Conservation (phyloP, 768 basidiomycete genomes). For the Suillus clintonianus region DNA sequence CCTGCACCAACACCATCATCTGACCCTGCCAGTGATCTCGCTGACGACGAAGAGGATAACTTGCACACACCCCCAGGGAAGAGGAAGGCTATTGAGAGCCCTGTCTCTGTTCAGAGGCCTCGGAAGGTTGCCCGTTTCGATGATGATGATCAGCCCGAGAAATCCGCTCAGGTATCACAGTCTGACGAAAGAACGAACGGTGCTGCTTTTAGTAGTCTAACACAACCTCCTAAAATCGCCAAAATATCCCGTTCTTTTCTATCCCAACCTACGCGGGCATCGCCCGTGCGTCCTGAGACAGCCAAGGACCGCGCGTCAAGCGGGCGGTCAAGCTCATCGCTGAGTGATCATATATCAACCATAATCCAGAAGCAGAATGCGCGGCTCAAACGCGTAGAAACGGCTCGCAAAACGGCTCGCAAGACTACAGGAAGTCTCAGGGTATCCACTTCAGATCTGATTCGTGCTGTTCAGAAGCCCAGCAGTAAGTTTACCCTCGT, state of each 20-base stretch:
- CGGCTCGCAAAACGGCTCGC: slow-evolving; percentile 6
- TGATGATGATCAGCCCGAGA: neutral
- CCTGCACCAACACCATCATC: slow-evolving; percentile 16
- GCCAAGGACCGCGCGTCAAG: neutral
- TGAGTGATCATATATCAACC: neutral
- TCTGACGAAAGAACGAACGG: neutral
- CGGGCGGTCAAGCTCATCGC: neutral
- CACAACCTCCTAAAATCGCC: slow-evolving; percentile 10
- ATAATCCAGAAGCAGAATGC: slow-evolving; percentile 2
- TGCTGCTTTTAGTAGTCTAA: slow-evolving; percentile 7
- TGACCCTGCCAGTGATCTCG: slow-evolving; percentile 20
- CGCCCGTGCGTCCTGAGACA: neutral
- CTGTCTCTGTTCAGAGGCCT: slow-evolving; percentile 5
- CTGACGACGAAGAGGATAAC: slow-evolving; percentile 19
- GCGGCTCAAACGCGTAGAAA: slow-evolving; percentile 15
- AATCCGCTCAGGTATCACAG: neutral
- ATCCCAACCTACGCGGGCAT: neutral
- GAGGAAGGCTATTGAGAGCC: slow-evolving; percentile 26
- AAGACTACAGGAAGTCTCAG: slow-evolving; percentile 4
- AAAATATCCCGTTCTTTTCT: neutral
- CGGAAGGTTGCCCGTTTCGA: slow-evolving; percentile 24
- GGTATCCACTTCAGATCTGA: slow-evolving; percentile 13
- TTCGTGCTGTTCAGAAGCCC: slow-evolving; percentile 18
- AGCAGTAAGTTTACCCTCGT: slow-evolving; percentile 3
- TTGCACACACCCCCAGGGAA: slow-evolving; percentile 19